A percentile compares a stretch with the other conserved stretches of the same genome.
These are phyloP conservation scores for Populus alba DNA, from an alignment of 345 rosid genomes.

Conservation along the genomic window DNA sequence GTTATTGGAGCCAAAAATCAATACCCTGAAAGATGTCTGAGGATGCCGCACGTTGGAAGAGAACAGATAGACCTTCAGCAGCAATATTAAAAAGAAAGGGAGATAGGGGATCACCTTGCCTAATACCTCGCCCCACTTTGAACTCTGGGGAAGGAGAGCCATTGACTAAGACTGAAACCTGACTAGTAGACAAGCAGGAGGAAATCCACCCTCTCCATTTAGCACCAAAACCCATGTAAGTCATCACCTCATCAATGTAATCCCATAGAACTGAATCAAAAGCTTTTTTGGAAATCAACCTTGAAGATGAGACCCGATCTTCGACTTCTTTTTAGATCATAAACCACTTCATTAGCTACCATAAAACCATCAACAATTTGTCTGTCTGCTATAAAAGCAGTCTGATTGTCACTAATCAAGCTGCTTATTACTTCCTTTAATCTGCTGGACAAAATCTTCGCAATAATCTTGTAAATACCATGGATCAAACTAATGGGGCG, in stretches of 20 bases:
- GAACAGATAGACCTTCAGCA: too few species aligned
- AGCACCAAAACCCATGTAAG: background rate
- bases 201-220: background rate
- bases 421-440: too few species aligned
- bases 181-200: background rate
- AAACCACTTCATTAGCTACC: background rate
- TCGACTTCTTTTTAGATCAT: background rate
- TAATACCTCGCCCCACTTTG: background rate
- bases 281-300: background rate
- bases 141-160: background rate
- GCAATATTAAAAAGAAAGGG: background rate
- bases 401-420: too few species aligned
- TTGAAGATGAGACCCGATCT: too few species aligned
- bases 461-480: too few species aligned
- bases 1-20: too few species aligned
- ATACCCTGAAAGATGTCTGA: too few species aligned
- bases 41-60: too few species aligned
- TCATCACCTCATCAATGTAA: background rate
- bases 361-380: background rate
- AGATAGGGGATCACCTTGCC: background rate
- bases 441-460: too few species aligned
- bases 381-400: too few species aligned
- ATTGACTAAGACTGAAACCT: background rate
- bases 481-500: too few species aligned
- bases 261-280: background rate